A percentile compares a stretch with the other conserved stretches of the same genome.
Conservation (phyloP, 148 eudicot species). For the Amaranthus palmeri region DNA sequence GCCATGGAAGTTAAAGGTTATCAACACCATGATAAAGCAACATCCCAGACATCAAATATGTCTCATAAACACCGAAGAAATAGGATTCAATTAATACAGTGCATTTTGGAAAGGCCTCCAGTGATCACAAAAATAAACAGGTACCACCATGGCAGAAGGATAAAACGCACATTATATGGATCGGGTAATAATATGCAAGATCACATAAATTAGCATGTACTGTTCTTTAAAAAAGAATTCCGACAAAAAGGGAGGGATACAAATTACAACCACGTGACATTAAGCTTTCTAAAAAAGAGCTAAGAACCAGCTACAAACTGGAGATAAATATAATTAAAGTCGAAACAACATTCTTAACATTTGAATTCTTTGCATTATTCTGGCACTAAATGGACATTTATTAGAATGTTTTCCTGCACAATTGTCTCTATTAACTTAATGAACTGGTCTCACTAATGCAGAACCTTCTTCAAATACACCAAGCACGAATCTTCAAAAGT, state of each 20-base stretch:
- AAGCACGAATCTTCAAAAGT: background rate
- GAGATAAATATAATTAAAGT: background rate
- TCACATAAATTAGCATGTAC: background rate
- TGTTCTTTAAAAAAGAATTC: background rate
- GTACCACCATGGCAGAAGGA: background rate
- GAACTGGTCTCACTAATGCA: background rate
- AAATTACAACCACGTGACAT: background rate
- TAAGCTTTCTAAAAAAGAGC: background rate
- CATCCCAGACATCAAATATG: background rate
- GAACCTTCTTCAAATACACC: background rate
- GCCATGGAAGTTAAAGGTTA: background rate
- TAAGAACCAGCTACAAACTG: background rate
- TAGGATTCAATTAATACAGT: background rate
- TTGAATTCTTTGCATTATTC: no score
- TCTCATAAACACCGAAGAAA: background rate
- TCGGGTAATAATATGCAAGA: background rate
- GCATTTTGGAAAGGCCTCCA: background rate
- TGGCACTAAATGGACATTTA: background rate
- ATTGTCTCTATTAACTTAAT: background rate
- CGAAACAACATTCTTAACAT: no score
- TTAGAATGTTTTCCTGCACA: background rate
- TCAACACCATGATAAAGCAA: slow-evolving; percentile 7
- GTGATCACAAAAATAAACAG: background rate
- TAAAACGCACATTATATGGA: background rate
- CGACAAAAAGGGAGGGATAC: background rate